Base-by-base conservation (phyloP, 257 asterid species). In the Thymus mandschuricus region DNA sequence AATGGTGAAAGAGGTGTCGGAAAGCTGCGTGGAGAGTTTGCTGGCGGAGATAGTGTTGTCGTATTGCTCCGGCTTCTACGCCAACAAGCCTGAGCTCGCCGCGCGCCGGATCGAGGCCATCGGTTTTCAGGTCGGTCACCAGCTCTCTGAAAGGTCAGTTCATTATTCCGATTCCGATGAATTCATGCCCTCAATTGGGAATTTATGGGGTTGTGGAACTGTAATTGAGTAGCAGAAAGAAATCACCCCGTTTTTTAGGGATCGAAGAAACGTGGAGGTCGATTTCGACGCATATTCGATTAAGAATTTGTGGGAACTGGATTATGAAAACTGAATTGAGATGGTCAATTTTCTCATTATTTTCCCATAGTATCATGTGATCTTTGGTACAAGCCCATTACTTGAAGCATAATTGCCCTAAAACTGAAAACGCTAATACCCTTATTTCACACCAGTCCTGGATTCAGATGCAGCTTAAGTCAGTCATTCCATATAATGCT, bases 21-120 rank as follows among this genome's bases (percentile, higher is more conserved):
- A 86, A 79, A 94, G 97, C 86, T 94, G 99, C 56, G 88, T 94
- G 68, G 97, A 89, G 86, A 94, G 96, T 80, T 81, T 94, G 74
- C 80, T 94, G 60, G 89, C 93, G 45, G 99, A 94, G 85, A 81
- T 91, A 10, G 97, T 94, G 27, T 74, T 95, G 9, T 78, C 90
- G 31, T 94, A 89, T 73, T 86, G 97, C 85, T 80, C 81, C 76
- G 96, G 92, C 10, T 82, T 85, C 80, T 94, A 87, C 64, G 97
- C 97, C 77, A 82, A 76, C 84, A 94, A 94, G 83, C 95, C 96
- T 8, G 97, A 94, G 77, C 92, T 94, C 57, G 97, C 99, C 50
- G 97, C 97, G 15, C 96, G 96, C 7, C 80, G 99, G 85, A 91
- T 94, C 81, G 97, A 94, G 80, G 96, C 99, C 78, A 89, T 91